Conservation (phyloP, 2,329 filamentous ascomycete genomes). For the Trichoderma sp. region DNA sequence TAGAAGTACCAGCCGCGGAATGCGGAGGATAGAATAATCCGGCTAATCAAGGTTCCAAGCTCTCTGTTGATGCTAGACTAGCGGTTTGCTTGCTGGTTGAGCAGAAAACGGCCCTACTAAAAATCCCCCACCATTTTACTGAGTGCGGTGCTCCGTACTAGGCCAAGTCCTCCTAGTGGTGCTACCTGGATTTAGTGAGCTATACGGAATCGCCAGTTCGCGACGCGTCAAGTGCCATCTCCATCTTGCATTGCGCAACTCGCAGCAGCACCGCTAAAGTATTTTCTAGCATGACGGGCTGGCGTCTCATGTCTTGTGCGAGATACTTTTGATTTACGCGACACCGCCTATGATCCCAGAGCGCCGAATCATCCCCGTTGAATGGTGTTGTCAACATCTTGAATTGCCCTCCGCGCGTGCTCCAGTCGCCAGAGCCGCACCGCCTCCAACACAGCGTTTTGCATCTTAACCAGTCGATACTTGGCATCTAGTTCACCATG, state of each 20-base stretch:
- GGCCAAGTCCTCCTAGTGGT: background rate
- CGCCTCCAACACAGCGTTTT: background rate
- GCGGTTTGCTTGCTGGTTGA: background rate
- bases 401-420: constrained; percentile 9
- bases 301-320: background rate
- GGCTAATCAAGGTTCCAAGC: background rate
- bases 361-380: background rate
- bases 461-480: background rate
- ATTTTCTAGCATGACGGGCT: constrained; percentile 8
- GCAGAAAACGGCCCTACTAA: background rate
- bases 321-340: constrained; percentile 3
- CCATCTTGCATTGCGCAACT: constrained; percentile 9
- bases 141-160: background rate
- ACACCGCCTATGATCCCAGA: constrained; percentile 3
- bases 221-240: constrained; percentile 16
- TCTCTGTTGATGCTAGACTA: background rate
- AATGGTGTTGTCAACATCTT: constrained; percentile 12
- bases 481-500: constrained; percentile 58
- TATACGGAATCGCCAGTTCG: constrained; percentile 10
- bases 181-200: constrained; percentile 2
- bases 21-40: background rate
- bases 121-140: background rate
- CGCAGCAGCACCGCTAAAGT: constrained; percentile 1
- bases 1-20: background rate
- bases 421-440: constrained; percentile 1